Evolutionary conservation across 2,329 filamentous ascomycete genomes (phyloP), one percentile per base, ranked within the genome.

Genomic region (Colletotrichum sojae): DNA sequence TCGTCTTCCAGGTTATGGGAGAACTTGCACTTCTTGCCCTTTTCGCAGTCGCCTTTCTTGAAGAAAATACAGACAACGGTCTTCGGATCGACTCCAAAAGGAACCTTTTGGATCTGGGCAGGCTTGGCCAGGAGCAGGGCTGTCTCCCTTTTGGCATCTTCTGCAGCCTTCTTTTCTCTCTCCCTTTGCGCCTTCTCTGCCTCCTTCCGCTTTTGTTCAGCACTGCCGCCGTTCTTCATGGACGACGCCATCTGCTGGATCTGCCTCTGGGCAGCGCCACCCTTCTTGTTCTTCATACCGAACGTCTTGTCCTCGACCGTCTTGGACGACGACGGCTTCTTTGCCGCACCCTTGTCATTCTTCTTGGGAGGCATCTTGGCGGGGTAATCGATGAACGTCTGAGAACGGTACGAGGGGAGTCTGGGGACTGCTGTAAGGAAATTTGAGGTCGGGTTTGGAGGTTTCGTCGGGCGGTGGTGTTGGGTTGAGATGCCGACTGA

Each of bases 261-360:
- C 75, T 95, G 90, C 82, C 91, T 97, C 83, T 98, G 94, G 63
- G 94, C 95, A 60, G 90, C 91, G 66, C 90, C 92, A 74, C 96
- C 96, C 87, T 98, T 99, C 86, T 99, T 99, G 80, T 99, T 99
- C 85, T 99, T 99, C 96, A 99, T 98, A 76, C 96, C 96, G 87
- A 99, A 99, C 56, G 96, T 97, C 85, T 95, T 96, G 86, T 99
- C 96, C 72, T 96, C 94, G 72, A 94, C 93, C 52, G 86, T 77
- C 83, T 94, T 94, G 75, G 83, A 76, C 68, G 84, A 80, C 83
- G 83, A 76, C 67, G 84, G 80, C 83, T 88, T 89, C 83, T 90
- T 90, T 74, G 76, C 84, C 58, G 73, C 77, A 64, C 76, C 83
- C 73, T 89, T 85, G 67, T 82, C 79, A 46, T 36, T 63, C 76